Base-by-base conservation (phyloP, 2,329 filamentous ascomycete genomes). In the Lomentospora prolificans region DNA sequence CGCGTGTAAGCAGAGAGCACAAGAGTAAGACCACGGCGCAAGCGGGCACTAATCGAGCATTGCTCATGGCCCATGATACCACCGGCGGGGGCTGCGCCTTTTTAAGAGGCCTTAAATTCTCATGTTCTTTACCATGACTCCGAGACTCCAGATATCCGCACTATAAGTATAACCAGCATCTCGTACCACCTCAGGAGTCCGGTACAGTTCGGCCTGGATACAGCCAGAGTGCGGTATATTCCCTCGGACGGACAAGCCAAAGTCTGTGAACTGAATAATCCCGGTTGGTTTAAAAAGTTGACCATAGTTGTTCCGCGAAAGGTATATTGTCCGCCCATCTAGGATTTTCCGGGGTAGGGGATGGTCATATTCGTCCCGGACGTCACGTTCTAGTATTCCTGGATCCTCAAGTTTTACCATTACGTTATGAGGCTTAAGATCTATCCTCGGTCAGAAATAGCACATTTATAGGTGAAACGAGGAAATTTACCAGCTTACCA, bases 71-170 rank as follows among this genome's bases (percentile, higher is more conserved):
- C n/a, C n/a, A n/a, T n/a, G n/a, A n/a, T n/a, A n/a, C n/a, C n/a
- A n/a, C n/a, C n/a, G n/a, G n/a, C n/a, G n/a, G n/a, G n/a, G n/a
- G n/a, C n/a, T n/a, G n/a, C n/a, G n/a, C n/a, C 31, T 36, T 36
- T n/a, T 12, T 7, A 36, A 36, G 6, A 36, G 10, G 31, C n/a
- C 31, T 36, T n/a, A 36, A 7, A 36, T 36, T 7, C 31, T 9
- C 31, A 36, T 36, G 6, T 36, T 36, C 31, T 7, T 59, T 57
- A 64, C 63, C 60, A 62, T 56, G 3, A 57, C 59, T 0, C 62
- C 63, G 1, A 63, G 58, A 22, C 60, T 65, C 60, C 61, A 64
- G 14, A 65, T 61, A 17, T 65, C 61, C 0, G 59, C 51, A 1
- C 57, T 58, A 14, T 54, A 63, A 2, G 50, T 57, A 9, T 57